Conservation (phyloP, 306 rosid genomes). For the Medicago lupulina region DNA sequence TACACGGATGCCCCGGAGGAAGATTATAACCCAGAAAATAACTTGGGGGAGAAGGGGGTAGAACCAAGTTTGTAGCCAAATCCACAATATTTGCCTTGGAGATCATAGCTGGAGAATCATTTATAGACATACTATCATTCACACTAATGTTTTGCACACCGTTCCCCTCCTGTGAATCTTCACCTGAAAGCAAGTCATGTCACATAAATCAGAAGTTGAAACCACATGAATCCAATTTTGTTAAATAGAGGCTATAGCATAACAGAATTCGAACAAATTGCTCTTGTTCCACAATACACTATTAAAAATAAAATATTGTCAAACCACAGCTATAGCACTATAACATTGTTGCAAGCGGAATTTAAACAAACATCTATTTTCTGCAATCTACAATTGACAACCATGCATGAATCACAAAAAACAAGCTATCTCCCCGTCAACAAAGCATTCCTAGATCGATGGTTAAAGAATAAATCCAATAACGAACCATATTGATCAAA, state of each 20-base stretch:
- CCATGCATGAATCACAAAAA: conserved; percentile 18
- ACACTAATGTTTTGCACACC: conserved; percentile 42
- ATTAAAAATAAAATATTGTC: too few species aligned
- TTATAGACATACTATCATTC: conserved; percentile 48
- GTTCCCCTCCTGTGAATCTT: conserved; percentile 48
- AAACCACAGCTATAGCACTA: background rate
- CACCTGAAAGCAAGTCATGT: conserved; percentile 63
- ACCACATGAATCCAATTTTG: background rate
- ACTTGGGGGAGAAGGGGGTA: conserved; percentile 73
- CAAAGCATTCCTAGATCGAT: conserved; percentile 9
- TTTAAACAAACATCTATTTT: background rate
- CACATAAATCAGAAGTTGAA: conserved; percentile 26
- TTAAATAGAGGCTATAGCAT: background rate
- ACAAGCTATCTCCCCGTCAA: conserved; percentile 16
- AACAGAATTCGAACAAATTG: background rate
- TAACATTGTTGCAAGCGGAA: background rate
- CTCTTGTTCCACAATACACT: background rate
- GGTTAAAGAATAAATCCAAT: background rate
- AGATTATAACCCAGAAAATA: conserved; percentile 83
- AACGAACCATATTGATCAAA: conserved; percentile 29
- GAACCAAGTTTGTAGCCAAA: conserved; percentile 27
- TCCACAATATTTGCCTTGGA: conserved; percentile 35
- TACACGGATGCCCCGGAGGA: conserved; percentile 90
- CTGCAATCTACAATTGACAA: background rate
- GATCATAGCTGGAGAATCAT: conserved; percentile 39